Percentiles rank a stretch among this genome's conserved stretches.
phyloP scores from a whole-genome alignment of 1,284 basidiomycete species.

The Cutaneotrichosporon arboriforme region DNA sequence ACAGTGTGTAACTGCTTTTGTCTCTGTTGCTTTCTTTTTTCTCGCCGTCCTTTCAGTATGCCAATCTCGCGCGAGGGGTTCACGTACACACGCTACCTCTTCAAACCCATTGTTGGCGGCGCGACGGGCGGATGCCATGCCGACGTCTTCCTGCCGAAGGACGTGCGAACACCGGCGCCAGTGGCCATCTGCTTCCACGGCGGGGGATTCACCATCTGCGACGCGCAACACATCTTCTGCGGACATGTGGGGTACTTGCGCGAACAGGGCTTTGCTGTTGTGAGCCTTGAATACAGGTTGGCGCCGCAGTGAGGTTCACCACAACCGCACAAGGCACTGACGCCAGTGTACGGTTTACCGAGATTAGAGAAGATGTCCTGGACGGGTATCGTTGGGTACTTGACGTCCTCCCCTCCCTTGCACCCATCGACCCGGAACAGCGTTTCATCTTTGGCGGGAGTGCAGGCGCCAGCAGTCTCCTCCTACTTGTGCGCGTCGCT shows the following conservation, averaged over 20 bases:
- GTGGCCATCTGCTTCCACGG: constrained; percentile 6
- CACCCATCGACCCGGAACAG: background rate
- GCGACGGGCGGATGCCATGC: constrained; percentile 4
- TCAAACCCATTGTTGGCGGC: background rate
- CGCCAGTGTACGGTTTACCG: constrained; percentile 1
- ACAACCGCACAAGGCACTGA: background rate
- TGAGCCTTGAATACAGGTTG: constrained; percentile 1
- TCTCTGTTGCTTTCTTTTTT: no score
- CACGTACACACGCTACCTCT: constrained; percentile 5
- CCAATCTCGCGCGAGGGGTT: background rate
- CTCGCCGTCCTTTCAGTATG: background rate
- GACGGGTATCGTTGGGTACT: constrained; percentile 6
- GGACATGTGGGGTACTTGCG: background rate
- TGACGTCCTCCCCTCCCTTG: background rate
- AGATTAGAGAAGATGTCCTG: constrained; percentile 4
- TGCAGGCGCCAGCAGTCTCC: background rate
- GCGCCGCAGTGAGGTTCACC: background rate
- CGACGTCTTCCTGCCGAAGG: constrained; percentile 1
- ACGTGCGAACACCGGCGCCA: background rate
- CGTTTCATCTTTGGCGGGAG: constrained; percentile 3
- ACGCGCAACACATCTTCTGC: constrained; percentile 2
- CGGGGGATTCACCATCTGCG: constrained; percentile 3
- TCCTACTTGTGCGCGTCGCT: background rate
- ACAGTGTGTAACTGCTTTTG: no score
- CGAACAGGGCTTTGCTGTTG: constrained; percentile 1